Base-by-base conservation (phyloP, 2,329 filamentous ascomycete genomes). In the Mariannaea sp. region DNA sequence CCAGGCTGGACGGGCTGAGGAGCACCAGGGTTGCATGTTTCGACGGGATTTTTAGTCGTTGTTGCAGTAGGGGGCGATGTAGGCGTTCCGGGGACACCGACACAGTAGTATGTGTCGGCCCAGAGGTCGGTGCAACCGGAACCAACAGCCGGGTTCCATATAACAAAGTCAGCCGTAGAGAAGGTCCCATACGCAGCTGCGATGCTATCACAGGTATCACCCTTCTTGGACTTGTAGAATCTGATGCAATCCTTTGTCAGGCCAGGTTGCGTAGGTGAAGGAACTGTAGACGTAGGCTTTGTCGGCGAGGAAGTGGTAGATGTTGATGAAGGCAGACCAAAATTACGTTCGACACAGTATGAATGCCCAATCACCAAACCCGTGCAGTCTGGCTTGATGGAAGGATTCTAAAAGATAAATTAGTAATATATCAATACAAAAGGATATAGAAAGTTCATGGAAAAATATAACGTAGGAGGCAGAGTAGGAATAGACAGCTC, bases 161-260 rank as follows among this genome's bases (percentile, higher is more conserved):
- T 46, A 13, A 29, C 49, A 26, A 60, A 60, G 38, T 46, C 19
- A 3, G 29, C 17, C 9, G 51, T 43, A 36, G 46, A 38, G 22
- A 60, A 55, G 0, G 43, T 51, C 2, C 30, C 22, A 4, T 47
- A 49, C 1, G 38, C 1, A 1, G 53, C 0, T 1, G 55, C 30
- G 9, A 60, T 54, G 38, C 49, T 54, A 2, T 7, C 1, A 1
- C 49, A 60, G 0, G 35, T 58, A 4, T 59, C 54, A 1, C 57
- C 58, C 41, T 44, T 56, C 6, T 44, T 44, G n/a, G 58, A 53
- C 7, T 35, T 1, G n/a, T 59, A 51, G 29, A 61, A 62, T 0
- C 49, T 16, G 0, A 40, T 58, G 17, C 43, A 60, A 0, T 7
- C 54, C 0, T 30, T 7, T 14, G 33, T 39, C 5, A 52, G 30